phyloP scores from a whole-genome alignment of 2,329 filamentous ascomycete genomes.

The Trichophyton schoenleinii region DNA sequence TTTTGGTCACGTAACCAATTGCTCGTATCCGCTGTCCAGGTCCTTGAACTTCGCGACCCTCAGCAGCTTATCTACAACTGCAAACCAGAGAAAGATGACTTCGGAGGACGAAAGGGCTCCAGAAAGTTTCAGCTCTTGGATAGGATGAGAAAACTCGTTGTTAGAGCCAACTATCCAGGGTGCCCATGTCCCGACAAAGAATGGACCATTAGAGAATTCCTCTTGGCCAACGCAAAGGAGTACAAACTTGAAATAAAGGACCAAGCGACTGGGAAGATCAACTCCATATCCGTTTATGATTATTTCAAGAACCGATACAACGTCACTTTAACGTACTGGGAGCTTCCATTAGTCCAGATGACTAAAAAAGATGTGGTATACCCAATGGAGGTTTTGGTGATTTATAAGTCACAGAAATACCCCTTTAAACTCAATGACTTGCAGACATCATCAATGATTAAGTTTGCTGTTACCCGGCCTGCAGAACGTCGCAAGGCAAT shows the following conservation, averaged over 20 bases:
- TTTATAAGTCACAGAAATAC: slow-evolving; percentile 46
- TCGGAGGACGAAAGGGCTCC: slow-evolving; percentile 17
- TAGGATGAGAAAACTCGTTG: slow-evolving; percentile 26
- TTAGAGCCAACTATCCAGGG: slow-evolving; percentile 26
- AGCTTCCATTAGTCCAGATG: slow-evolving; percentile 47
- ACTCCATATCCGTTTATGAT: slow-evolving; percentile 45
- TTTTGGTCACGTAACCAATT: slow-evolving; percentile 56
- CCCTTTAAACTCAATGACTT: slow-evolving; percentile 45
- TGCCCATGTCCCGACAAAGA: slow-evolving; percentile 25
- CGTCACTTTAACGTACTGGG: slow-evolving; percentile 31
- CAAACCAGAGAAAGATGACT: slow-evolving; percentile 16
- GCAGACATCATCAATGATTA: slow-evolving; percentile 80
- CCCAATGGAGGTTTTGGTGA: slow-evolving; percentile 44
- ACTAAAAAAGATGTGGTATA: slow-evolving; percentile 42
- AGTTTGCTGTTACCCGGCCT: slow-evolving; percentile 74
- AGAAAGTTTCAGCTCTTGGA: slow-evolving; percentile 19
- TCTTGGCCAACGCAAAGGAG: slow-evolving; percentile 30
- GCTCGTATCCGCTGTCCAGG: slow-evolving; percentile 24
- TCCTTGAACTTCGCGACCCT: slow-evolving; percentile 22
- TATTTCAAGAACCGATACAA: slow-evolving; percentile 46
- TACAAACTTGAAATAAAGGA: slow-evolving; percentile 34
- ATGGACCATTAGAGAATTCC: slow-evolving; percentile 42
- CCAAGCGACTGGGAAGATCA: slow-evolving; percentile 27
- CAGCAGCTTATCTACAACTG: slow-evolving; percentile 20
- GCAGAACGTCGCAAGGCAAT: slow-evolving; percentile 56